Evolutionary conservation across 75 land plant genomes (phyloP), one percentile per base, ranked within the genome.

Genomic region (Picea glauca): DNA sequence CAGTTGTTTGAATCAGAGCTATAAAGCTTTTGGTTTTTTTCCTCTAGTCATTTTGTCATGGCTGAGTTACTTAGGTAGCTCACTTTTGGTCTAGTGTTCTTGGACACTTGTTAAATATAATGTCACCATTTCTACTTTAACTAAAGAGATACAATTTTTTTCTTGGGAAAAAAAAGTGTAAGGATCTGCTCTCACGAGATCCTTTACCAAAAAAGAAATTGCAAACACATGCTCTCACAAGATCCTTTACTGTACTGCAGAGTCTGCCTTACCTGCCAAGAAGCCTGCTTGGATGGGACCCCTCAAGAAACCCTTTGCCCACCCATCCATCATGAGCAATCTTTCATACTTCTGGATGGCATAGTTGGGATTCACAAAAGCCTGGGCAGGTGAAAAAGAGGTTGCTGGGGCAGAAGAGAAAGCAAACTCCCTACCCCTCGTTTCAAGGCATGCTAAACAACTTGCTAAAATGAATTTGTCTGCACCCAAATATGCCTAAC

Each of bases 381-480:
- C 83, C 94, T 13, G 90, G 92, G 84, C 63, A 66, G 80, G 78
- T 15, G 80, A 82, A 82, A 88, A 78, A 76, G 84, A 84, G 80
- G 80, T 88, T 23, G 81, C 80, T 26, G 84, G 75, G 63, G 90
- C 87, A 8, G 81, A 88, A 70, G 90, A 88, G 72, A 88, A 85
- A 80, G 88, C 78, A 33, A 15, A 5, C 68, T 65, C 14, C 32
- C 18, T 65, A 18, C 68, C 67, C 33, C 33, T 3, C 33, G 13
- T 32, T 64, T 0, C 15, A 12, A 32, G 4, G 7, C 11, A 15
- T 68, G 73, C 9, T 18, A 14, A n/a, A 68, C 15, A 68, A 33
- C n/a, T 38, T 40, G 2, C 21, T 68, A 40, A 68, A 68, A n/a
- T 33, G 21, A 67, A 67, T 17, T 17, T 35, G 46, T 15, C 15